Base-by-base conservation (phyloP, 345 rosid genomes). In the Microthlaspi erraticum region DNA sequence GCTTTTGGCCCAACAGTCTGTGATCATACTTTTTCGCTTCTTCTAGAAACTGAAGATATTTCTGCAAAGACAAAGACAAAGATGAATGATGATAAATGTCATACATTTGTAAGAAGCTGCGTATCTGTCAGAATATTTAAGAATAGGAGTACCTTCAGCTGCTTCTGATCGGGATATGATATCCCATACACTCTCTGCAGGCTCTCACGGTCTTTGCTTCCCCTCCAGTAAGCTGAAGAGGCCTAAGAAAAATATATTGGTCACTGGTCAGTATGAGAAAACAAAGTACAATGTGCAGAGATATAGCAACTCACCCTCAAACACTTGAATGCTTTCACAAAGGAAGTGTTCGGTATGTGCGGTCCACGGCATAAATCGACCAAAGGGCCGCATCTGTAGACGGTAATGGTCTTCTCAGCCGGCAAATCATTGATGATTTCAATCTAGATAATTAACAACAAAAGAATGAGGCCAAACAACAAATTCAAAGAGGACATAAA, bases 361-460 rank as follows among this genome's bases (percentile, higher is more conserved):
- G 99, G 99, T 42, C 99, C 98, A 70, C 99, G 98, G 70, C 99
- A 95, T 66, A 95, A 77, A 81, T 95, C 99, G 45, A 92, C 92
- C 83, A 92, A 77, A 39, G 96, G 97, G 11, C 99, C 99, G 64
- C 99, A 95, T 83, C 99, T 83, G 74, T 92, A 95, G 36, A 95
- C 98, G 5, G 98, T 92, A 74, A 92, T 92, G 60, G 97, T 92
- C 77, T 92, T 88, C 82, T 90, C 97, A 1, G 78, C 85, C 60
- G 98, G 92, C 76, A 95, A 86, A 37, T 82, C 96, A 2, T 74
- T 86, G 79, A 95, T 95, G 79, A 95, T 87, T 78, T 95, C 99
- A 66, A 88, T 86, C 99, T 95, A 81, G 77, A 75, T 61, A 77
- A 59, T 20, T 39, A 65, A 64, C 36, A 76, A 39, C 59, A 50